Evolutionary conservation across 495 filamentous ascomycete species (phyloP), one percentile per base, ranked within the genome.

Genomic region (Penicillium canariense): DNA sequence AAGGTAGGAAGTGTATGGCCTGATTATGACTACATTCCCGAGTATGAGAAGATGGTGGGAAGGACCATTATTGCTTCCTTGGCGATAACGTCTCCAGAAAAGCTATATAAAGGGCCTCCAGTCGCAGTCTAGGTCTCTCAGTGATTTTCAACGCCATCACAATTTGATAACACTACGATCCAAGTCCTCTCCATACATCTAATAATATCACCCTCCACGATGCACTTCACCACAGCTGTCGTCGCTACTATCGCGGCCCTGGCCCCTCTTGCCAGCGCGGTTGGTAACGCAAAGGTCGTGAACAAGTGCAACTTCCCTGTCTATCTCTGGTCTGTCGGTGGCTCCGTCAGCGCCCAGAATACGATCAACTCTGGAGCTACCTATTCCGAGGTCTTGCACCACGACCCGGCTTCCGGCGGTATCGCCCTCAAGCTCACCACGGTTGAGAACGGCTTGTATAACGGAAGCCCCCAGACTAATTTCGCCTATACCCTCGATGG

Each of bases 281-380:
- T 80, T 36, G 81, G 81, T 59, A 66, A 68, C 45, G 82, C 82
- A 36, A 50, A 69, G 42, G 78, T 85, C 4, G 53, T 68, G 49
- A 85, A 85, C 70, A 74, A 76, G 39, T 84, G 79, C 70, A 10
- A 47, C 52, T 36, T 39, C 49, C 55, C 73, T 30, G 72, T 83
- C 42, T 80, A 82, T 52, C 60, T 83, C 53, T 84, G 81, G 82
- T 81, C 79, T 9, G 81, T 85, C 35, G 81, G 78, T 47, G 56
- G 63, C 52, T 50, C 68, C 17, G 63, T 83, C 50, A 64, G 70
- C 17, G 63, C 67, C 0, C 61, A 68, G 51, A 64, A 71, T 42
- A 74, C 70, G 18, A 59, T 85, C 39, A 27, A 60, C 34, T 54
- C 66, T 3, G 50, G 45, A 28, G 22, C 54, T 6, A 38, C 32